These are phyloP conservation scores for Scheffersomyces lignicola DNA, from an alignment of 1,139 yeast species.

Conservation along the genomic window DNA sequence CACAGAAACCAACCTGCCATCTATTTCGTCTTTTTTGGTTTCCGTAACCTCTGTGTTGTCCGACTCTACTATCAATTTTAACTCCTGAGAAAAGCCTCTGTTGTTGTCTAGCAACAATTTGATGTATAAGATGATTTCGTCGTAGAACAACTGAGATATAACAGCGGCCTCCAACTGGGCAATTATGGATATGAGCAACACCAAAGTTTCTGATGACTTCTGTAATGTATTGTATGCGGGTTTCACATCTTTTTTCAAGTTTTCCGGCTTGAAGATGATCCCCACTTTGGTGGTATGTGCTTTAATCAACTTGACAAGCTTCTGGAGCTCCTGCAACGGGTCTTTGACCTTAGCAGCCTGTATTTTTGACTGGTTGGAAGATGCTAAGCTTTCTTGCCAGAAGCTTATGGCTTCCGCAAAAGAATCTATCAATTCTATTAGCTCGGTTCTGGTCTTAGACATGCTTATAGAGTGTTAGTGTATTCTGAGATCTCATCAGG, in stretches of 20 bases:
- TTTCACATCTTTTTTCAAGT: conserved; percentile 27
- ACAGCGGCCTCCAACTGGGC: conserved; percentile 38
- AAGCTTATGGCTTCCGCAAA: conserved; percentile 35
- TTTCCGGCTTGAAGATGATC: conserved; percentile 67
- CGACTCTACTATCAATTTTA: conserved; percentile 30
- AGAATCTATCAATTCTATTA: conserved; percentile 28
- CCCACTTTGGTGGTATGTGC: conserved; percentile 84
- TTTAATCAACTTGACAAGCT: conserved; percentile 58
- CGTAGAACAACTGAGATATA: conserved; percentile 42
- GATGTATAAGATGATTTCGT: conserved; percentile 32
- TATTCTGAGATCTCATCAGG: too few species aligned
- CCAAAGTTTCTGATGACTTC: conserved; percentile 45
- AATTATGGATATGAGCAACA: conserved; percentile 47
- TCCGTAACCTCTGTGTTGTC: conserved; percentile 11
- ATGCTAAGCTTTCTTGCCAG: conserved; percentile 25
- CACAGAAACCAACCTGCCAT: conserved; percentile 53
- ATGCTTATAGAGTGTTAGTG: too few species aligned
- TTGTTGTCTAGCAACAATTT: conserved; percentile 11
- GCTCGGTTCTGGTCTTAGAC: conserved; percentile 20
- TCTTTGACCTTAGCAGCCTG: conserved; percentile 36
- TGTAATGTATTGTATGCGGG: conserved; percentile 58
- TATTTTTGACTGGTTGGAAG: conserved; percentile 13
- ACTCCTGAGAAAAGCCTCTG: conserved; percentile 19
- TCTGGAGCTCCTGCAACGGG: conserved; percentile 58
- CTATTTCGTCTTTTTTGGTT: conserved; percentile 16